Evolutionary conservation across 345 rosid genomes (phyloP).

Genomic region (Murraya koenigii): DNA sequence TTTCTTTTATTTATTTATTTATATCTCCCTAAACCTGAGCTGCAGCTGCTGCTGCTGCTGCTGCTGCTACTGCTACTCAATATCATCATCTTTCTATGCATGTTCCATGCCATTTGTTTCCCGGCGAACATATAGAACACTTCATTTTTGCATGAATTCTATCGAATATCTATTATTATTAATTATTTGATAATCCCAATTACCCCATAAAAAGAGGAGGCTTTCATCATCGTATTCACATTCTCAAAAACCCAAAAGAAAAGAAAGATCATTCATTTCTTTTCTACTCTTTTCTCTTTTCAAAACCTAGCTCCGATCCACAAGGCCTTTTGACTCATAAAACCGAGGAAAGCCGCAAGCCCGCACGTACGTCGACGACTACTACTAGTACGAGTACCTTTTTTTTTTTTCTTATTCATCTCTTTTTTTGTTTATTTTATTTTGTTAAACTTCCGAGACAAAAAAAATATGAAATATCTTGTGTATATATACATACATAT

Average conservation of each 20-base stretch:
- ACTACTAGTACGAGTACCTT: slow-evolving; percentile 4
- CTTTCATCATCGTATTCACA: no score
- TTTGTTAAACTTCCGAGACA: slow-evolving; percentile 48
- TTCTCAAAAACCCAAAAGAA: no score
- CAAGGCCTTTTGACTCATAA: slow-evolving; percentile 16
- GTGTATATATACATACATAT: background rate
- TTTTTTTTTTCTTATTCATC: background rate
- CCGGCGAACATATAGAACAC: slow-evolving; percentile 36
- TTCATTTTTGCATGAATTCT: slow-evolving; percentile 40
- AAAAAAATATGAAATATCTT: slow-evolving; percentile 43
- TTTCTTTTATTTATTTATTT: background rate
- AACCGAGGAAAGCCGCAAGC: slow-evolving; percentile 21
- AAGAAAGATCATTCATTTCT: no score
- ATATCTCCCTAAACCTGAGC: slow-evolving; percentile 12
- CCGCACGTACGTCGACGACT: slow-evolving; percentile 17
- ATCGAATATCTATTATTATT: background rate
- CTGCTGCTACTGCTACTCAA: background rate
- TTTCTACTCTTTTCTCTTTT: no score
- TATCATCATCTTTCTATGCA: slow-evolving; percentile 66
- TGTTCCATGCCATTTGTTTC: slow-evolving; percentile 36
- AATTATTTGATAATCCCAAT: background rate
- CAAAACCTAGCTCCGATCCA: no score
- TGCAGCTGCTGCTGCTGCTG: slow-evolving; percentile 12
- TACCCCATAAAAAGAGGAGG: slow-evolving; percentile 2
- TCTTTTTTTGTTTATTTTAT: slow-evolving; percentile 5